These are phyloP conservation scores for Urochloa ruziziensis DNA, from an alignment of 176 grass and related monocot genomes.

Conservation along the genomic window DNA sequence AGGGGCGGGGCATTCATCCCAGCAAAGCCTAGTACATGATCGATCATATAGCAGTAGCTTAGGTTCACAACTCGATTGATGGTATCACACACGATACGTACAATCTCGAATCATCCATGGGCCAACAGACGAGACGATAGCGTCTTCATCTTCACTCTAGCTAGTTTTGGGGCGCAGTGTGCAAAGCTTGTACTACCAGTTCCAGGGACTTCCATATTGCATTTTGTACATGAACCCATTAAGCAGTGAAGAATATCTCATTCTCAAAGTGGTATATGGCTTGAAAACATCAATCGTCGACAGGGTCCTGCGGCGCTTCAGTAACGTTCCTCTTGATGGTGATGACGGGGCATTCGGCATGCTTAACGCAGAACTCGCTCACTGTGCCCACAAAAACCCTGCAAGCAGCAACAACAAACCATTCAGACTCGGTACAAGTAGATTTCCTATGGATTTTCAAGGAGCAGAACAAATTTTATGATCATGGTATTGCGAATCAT, in stretches of 20 bases:
- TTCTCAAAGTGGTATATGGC: slow-evolving; percentile 21
- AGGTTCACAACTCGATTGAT: slow-evolving; percentile 47
- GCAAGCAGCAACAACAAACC: neutral
- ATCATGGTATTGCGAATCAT: neutral
- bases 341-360: slow-evolving; percentile 85
- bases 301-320: slow-evolving; percentile 81
- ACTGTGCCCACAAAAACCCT: slow-evolving; percentile 95
- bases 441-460: neutral
- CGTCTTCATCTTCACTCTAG: slow-evolving; percentile 53
- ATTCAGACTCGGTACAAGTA: slow-evolving; percentile 3
- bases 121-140: slow-evolving; percentile 13
- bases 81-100: slow-evolving; percentile 45
- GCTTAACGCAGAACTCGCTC: slow-evolving; percentile 93
- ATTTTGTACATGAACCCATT: slow-evolving; percentile 55
- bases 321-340: slow-evolving; percentile 85
- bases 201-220: slow-evolving; percentile 37
- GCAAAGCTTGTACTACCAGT: slow-evolving; percentile 32
- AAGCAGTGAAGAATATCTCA: slow-evolving; percentile 48
- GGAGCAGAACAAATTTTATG: neutral
- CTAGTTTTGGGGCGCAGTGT: slow-evolving; percentile 43
- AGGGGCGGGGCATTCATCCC: slow-evolving; percentile 47
- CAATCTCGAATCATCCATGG: slow-evolving; percentile 1
- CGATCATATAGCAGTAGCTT: slow-evolving; percentile 21
- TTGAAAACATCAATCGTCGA: slow-evolving; percentile 56
- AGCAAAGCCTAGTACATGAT: slow-evolving; percentile 49